These are phyloP conservation scores for Keqinozyma sinolaborantium DNA, from an alignment of 1,139 yeast genomes.

Conservation along the genomic window DNA sequence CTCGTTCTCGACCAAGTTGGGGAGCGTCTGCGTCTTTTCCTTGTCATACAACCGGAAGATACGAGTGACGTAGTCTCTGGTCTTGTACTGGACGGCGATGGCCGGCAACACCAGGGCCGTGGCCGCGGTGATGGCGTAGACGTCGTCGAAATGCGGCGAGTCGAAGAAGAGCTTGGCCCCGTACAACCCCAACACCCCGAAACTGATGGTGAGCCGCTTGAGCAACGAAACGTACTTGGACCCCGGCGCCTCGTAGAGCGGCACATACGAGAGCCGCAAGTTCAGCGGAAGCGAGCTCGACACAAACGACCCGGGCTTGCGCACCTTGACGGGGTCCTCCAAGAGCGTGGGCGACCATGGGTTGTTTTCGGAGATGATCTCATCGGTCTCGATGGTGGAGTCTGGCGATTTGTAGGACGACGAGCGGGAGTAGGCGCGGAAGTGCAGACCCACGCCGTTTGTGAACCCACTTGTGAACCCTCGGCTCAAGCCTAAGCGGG, in stretches of 20 bases:
- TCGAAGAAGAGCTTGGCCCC: constrained; percentile 53
- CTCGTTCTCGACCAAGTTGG: constrained; percentile 58
- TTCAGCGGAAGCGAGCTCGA: constrained; percentile 35
- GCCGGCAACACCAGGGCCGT: constrained; percentile 44
- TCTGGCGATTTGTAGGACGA: constrained; percentile 24
- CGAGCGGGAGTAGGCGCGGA: no score
- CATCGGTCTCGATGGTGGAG: constrained; percentile 39
- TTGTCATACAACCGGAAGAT: constrained; percentile 68
- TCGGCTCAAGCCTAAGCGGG: no score
- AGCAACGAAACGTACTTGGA: constrained; percentile 52
- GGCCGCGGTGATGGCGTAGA: constrained; percentile 45
- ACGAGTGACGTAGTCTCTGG: constrained; percentile 67
- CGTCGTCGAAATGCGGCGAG: constrained; percentile 55
- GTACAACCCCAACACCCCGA: constrained; percentile 52
- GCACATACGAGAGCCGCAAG: constrained; percentile 48
- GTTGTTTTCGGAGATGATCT: constrained; percentile 38
- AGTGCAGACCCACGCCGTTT: no score
- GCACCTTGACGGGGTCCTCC: constrained; percentile 32
- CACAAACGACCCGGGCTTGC: constrained; percentile 19
- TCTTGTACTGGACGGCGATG: constrained; percentile 50
- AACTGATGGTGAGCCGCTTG: constrained; percentile 51
- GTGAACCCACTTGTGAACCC: no score
- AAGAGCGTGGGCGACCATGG: constrained; percentile 49
- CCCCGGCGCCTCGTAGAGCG: constrained; percentile 57
- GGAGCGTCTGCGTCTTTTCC: constrained; percentile 62